These are phyloP conservation scores for Syzygium aromaticum DNA, from an alignment of 345 rosid genomes.

Conservation along the genomic window DNA sequence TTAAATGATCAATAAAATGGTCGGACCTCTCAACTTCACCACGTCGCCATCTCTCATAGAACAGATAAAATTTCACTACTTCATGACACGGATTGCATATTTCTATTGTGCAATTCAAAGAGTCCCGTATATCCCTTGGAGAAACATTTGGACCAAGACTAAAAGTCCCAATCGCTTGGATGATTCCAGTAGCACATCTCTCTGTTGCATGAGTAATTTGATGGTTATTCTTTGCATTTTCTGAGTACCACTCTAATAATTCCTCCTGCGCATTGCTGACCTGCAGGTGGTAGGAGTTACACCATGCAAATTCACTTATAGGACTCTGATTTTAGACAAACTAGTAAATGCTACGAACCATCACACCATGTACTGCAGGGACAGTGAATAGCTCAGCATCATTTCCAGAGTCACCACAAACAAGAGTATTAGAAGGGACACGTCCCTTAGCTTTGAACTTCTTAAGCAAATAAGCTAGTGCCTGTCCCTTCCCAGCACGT, in stretches of 20 bases:
- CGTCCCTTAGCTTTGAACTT: slow-evolving; percentile 41
- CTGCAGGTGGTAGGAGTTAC: slow-evolving; percentile 18
- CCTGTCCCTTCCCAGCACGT: slow-evolving; percentile 88
- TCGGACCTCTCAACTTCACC: slow-evolving; percentile 49
- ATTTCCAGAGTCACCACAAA: slow-evolving; percentile 95
- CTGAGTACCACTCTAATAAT: slow-evolving; percentile 62
- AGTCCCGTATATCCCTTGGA: slow-evolving; percentile 52
- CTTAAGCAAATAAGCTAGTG: slow-evolving; percentile 57
- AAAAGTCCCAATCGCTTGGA: slow-evolving; percentile 69
- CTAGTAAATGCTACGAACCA: slow-evolving; percentile 41
- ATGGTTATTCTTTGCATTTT: slow-evolving; percentile 51
- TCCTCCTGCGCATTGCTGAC: slow-evolving; percentile 86
- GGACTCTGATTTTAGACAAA: not conserved
- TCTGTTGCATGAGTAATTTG: slow-evolving; percentile 53
- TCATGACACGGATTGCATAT: slow-evolving; percentile 30
- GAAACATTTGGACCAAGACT: slow-evolving; percentile 56
- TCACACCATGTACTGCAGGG: slow-evolving; percentile 67
- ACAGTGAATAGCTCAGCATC: slow-evolving; percentile 72
- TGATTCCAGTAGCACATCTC: slow-evolving; percentile 80
- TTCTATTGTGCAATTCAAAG: slow-evolving; percentile 16
- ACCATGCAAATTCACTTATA: not conserved
- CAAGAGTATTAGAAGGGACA: slow-evolving; percentile 55
- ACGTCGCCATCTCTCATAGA: slow-evolving; percentile 55
- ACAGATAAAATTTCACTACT: slow-evolving; percentile 59
- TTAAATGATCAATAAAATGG: slow-evolving; percentile 16